These are phyloP conservation scores for Entomophthora muscae DNA, from an alignment of 371 early-diverging fungal genomes.

Conservation along the genomic window DNA sequence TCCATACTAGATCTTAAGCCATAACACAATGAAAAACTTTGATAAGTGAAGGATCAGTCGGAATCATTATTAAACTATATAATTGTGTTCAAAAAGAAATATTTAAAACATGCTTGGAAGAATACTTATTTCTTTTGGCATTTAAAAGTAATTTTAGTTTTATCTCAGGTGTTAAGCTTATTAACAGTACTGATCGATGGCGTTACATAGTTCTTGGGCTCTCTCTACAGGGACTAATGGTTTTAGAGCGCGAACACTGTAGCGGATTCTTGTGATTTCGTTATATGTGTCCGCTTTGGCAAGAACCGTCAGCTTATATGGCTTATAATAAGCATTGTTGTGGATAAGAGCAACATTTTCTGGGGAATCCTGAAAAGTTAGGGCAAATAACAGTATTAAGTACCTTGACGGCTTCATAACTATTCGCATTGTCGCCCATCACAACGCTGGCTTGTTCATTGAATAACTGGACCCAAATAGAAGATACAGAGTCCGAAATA, in stretches of 20 bases:
- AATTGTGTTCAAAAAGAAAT: no score
- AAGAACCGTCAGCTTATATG: not conserved
- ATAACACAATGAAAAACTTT: no score
- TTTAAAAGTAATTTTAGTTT: no score
- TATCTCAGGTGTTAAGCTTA: no score
- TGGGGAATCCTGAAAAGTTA: not conserved
- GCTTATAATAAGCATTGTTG: not conserved
- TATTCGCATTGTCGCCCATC: not conserved
- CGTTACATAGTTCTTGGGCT: not conserved
- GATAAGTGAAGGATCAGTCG: no score
- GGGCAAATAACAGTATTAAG: not conserved
- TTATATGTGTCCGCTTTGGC: slow-evolving; percentile 1
- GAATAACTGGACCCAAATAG: slow-evolving; percentile 68
- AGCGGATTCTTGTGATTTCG: not conserved
- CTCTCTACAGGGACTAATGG: not conserved
- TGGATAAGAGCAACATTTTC: not conserved
- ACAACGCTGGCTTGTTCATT: slow-evolving; percentile 32
- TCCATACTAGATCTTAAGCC: no score
- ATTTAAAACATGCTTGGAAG: no score
- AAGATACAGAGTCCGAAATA: slow-evolving; percentile 63
- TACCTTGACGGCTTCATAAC: not conserved
- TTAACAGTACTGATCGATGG: no score
- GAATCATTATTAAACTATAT: no score
- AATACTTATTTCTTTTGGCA: no score
- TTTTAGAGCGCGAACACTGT: not conserved